phyloP scores from a whole-genome alignment of 768 basidiomycete species.

The Strobilomyces confusus region DNA sequence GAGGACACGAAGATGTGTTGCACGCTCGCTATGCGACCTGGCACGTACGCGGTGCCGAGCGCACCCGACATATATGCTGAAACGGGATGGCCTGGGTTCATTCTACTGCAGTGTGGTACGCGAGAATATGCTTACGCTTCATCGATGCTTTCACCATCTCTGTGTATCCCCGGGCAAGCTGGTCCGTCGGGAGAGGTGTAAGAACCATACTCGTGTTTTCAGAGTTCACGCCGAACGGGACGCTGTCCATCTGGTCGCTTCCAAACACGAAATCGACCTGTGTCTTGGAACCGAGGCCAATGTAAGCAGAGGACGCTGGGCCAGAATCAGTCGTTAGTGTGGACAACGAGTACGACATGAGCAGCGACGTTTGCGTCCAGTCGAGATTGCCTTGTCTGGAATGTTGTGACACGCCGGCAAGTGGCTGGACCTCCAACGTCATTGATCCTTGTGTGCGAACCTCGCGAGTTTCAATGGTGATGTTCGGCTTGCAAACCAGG shows the following conservation, averaged over 20 bases:
- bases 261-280: slow-evolving; percentile 12
- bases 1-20: slow-evolving; percentile 13
- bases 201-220: slow-evolving; percentile 6
- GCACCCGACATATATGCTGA: slow-evolving; percentile 12
- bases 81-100: neutral
- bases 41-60: slow-evolving; percentile 13
- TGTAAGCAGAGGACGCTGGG: slow-evolving; percentile 1
- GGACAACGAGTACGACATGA: slow-evolving; percentile 8
- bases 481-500: slow-evolving; percentile 23
- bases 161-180: slow-evolving; percentile 8
- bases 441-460: slow-evolving; percentile 14
- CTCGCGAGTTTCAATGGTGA: slow-evolving; percentile 21
- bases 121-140: slow-evolving; percentile 11
- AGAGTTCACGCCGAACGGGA: neutral
- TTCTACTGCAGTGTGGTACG: neutral
- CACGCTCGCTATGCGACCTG: slow-evolving; percentile 11
- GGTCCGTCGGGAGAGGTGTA: slow-evolving; percentile 2
- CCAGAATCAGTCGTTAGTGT: slow-evolving; percentile 7
- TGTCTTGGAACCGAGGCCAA: slow-evolving; percentile 10
- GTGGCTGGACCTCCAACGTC: slow-evolving; percentile 11
- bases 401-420: neutral
- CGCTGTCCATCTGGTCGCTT: neutral
- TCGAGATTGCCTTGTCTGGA: slow-evolving; percentile 13
- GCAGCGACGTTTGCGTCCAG: slow-evolving; percentile 16
- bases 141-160: slow-evolving; percentile 13